These are phyloP conservation scores for Cladophialophora carrionii DNA, from an alignment of 2,329 filamentous ascomycete species.

Conservation along the genomic window DNA sequence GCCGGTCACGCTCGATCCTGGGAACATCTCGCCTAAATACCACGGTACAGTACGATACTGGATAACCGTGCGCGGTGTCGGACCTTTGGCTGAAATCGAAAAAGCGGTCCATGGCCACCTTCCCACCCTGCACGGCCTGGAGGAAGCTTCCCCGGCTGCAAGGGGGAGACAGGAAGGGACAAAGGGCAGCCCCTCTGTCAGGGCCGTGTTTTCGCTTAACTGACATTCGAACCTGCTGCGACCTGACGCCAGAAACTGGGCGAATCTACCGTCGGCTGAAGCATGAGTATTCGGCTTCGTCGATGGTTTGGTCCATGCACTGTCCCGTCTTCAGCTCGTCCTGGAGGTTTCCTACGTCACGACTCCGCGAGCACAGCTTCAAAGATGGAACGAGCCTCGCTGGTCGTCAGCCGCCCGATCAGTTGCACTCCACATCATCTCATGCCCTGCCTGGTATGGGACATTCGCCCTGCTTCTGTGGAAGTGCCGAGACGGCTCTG, in stretches of 20 bases:
- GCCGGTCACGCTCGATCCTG: neutral
- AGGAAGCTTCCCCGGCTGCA: neutral
- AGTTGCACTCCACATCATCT: neutral
- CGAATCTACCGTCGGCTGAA: neutral
- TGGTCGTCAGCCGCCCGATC: neutral
- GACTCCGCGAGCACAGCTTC: too few species aligned
- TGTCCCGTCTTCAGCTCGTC: neutral
- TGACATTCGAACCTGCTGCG: neutral
- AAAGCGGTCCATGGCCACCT: neutral
- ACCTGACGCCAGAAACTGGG: neutral
- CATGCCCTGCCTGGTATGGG: neutral
- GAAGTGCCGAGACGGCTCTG: neutral
- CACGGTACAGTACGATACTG: neutral
- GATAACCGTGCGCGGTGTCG: neutral
- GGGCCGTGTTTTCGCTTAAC: neutral
- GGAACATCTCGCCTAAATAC: neutral
- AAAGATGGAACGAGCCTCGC: neutral
- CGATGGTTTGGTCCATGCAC: neutral
- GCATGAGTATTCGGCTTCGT: neutral
- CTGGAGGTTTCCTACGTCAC: neutral
- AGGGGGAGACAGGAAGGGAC: neutral
- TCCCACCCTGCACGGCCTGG: neutral
- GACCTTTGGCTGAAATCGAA: neutral
- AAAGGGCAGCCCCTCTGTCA: neutral
- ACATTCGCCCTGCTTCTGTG: neutral